phyloP scores from a whole-genome alignment of 805 yeast species.

The Maudiozyma turicensis region DNA sequence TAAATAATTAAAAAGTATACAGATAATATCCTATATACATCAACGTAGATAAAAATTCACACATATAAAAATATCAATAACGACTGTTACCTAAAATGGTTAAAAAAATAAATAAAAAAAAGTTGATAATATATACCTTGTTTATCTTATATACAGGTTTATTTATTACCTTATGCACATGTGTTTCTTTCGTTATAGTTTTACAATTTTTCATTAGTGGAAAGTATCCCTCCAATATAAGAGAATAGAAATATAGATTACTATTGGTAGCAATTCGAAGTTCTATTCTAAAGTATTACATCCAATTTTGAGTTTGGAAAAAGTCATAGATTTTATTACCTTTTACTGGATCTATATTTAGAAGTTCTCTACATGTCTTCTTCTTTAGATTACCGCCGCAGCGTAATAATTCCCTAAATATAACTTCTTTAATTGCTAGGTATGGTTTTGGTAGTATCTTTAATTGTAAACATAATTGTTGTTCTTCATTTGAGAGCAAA shows the following conservation, averaged over 20 bases:
- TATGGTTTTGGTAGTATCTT: slow-evolving; percentile 90
- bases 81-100: background rate
- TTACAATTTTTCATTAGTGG: background rate
- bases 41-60: too few relatives aligned
- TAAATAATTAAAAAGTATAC: too few relatives aligned
- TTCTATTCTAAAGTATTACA: slow-evolving; percentile 17
- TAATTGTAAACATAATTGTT: slow-evolving; percentile 69
- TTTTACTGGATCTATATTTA: slow-evolving; percentile 78
- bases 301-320: slow-evolving; percentile 88
- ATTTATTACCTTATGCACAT: background rate
- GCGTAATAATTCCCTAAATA: slow-evolving; percentile 78
- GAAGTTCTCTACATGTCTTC: slow-evolving; percentile 72
- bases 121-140: too few relatives aligned
- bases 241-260: too few relatives aligned
- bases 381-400: slow-evolving; percentile 78
- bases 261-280: too few relatives aligned
- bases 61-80: too few relatives aligned
- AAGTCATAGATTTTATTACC: slow-evolving; percentile 86
- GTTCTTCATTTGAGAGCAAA: slow-evolving; percentile 79
- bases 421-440: slow-evolving; percentile 78
- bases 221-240: too few relatives aligned
- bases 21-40: too few relatives aligned
- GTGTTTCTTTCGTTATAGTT: background rate
- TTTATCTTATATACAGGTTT: too few relatives aligned
- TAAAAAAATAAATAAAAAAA: too few relatives aligned